Base-by-base conservation (phyloP, 2,329 filamentous ascomycete species). In the Aspergillus tubingensis region DNA sequence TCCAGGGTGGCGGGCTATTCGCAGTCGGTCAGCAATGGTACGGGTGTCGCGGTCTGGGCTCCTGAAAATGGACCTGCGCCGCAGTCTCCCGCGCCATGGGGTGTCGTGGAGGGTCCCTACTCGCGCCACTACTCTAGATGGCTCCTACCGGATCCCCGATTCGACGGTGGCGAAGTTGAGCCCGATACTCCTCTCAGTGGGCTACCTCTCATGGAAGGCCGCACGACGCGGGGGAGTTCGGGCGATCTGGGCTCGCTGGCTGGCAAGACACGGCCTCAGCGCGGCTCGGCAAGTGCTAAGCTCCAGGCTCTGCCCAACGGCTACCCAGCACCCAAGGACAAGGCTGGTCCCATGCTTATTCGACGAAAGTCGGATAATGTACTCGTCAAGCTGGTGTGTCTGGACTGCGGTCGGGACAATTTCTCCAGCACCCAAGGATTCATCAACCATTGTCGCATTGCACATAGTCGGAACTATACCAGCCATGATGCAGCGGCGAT, bases 371-470 rank as follows among this genome's bases (percentile, higher is more conserved):
- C 83, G 19, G 93, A 98, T 77, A 91, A 91, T 58, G 84, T 91
- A 72, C 88, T 89, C 65, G 94, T 98, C 65, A 96, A 96, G 77
- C 84, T 98, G 52, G 89, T 96, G 64, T 99, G 95, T 80, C 79
- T 91, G 61, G 90, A 95, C 75, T 98, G 95, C 77, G 85, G 92
- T 53, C 86, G 94, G 65, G 91, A 92, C 74, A 91, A 97, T 75
- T 98, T 98, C 72, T 93, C 90, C 58, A 98, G 93, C 79, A 96
- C 93, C 0, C 95, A 98, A 76, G 95, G 95, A n/a, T 98, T 98
- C 78, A 95, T 99, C 80, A 99, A 99, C 73, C 95, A 99, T 74
- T 98, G 94, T 74, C 92, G 95, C 59, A 98, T 99, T 69, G 92
- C 93, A 25, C 95, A 99, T 78, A 91, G 90, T 73, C 86, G 91